These are phyloP conservation scores for Serendipita sp. DNA, from an alignment of 768 basidiomycete genomes.

Conservation along the genomic window DNA sequence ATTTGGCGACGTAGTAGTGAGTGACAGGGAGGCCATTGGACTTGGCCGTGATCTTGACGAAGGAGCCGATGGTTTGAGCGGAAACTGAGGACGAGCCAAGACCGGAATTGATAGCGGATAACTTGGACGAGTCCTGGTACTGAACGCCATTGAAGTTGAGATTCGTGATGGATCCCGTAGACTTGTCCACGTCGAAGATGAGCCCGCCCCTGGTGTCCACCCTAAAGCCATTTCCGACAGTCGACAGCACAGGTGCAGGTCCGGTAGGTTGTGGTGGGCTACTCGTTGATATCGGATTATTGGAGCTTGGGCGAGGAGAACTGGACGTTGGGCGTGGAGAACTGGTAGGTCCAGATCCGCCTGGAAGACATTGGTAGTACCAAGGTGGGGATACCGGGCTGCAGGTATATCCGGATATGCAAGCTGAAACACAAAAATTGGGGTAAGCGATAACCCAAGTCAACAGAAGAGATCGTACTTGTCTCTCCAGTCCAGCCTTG, in stretches of 20 bases:
- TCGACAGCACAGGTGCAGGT: slow-evolving; percentile 13
- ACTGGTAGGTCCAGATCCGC: background rate
- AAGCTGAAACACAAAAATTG: background rate
- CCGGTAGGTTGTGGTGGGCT: background rate
- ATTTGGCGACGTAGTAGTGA: slow-evolving; percentile 32
- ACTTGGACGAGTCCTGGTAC: slow-evolving; percentile 30
- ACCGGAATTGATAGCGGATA: slow-evolving; percentile 34
- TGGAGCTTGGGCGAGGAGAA: background rate
- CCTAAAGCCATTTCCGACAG: slow-evolving; percentile 26
- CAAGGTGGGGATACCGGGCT: background rate
- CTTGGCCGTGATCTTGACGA: slow-evolving; percentile 27
- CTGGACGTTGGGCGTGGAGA: background rate
- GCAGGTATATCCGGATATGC: background rate
- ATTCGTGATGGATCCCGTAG: slow-evolving; percentile 33
- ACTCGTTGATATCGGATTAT: background rate
- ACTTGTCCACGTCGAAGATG: slow-evolving; percentile 27
- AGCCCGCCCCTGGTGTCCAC: slow-evolving; percentile 33
- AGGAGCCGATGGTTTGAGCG: slow-evolving; percentile 27
- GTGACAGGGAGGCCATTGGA: slow-evolving; percentile 24
- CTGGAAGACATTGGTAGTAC: background rate
- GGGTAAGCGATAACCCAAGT: background rate
- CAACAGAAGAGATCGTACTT: background rate
- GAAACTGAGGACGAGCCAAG: slow-evolving; percentile 30
- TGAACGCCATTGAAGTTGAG: slow-evolving; percentile 32
- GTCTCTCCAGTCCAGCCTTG: background rate